Evolutionary conservation across 768 basidiomycete species (phyloP), one percentile per base, ranked within the genome.

Genomic region (Trametes elegans): DNA sequence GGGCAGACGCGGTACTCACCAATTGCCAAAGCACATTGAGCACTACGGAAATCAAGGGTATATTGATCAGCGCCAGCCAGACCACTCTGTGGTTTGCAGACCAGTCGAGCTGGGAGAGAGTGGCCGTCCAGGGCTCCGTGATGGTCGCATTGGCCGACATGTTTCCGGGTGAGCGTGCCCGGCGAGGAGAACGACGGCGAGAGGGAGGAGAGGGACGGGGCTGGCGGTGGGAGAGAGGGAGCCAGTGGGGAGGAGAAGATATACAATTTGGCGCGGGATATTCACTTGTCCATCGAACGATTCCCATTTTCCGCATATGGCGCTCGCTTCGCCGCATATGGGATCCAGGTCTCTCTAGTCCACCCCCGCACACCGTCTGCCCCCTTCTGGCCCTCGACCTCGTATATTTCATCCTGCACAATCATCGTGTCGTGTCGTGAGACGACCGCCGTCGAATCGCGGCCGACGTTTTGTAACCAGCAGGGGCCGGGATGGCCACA

Each of bases 21-120:
- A 93, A 68, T 70, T 98, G 95, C 65, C 82, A 79, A 6, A 93
- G 66, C 43, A 87, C 81, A 67, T 98, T 94, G 54, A 93, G 66
- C 7, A 84, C 60, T 43, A 95, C 79, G 45, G 76, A 79, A 58
- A 90, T 61, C 43, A 91, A 36, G 3, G 93, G 91, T 13, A 83
- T 70, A 58, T 85, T 90, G 38, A 94, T 63, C 44, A 91, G 41
- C 3, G 66, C 60, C 62, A 71, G 77, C 60, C 73, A 79, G 62
- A 62, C 55, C 26, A 71, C 49, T 28, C 65, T 65, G 9, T 56
- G 41, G 2, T 59, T 55, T 4, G 70, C 64, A 23, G 62, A 40
- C 43, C 65, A 63, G n/a, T 55, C 47, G 42, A 70, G 48, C 35
- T 68, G 66, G 46, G 52, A 57, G 35, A 72, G 57, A 53, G 61